Base-by-base conservation (phyloP, 352 stramenopile species). In the Phytophthora gonapodyides region DNA sequence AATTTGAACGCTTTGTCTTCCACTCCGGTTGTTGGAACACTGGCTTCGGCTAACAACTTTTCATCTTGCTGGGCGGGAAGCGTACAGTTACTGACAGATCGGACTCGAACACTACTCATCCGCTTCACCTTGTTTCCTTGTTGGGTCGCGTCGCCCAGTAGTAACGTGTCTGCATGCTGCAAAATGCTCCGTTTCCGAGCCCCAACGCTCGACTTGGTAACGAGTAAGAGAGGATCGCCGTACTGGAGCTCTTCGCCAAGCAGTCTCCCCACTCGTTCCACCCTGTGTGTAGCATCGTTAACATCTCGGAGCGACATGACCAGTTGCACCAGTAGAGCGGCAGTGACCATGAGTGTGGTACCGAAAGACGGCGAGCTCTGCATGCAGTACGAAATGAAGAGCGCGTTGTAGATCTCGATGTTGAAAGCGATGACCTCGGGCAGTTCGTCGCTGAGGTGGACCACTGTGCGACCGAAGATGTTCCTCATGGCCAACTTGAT, bases 371-470 rank as follows among this genome's bases (percentile, higher is more conserved):
- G 66, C 3, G 52, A 57, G 13, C 56, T 74, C 15, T 70, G 61
- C 54, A 74, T 71, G 12, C 66, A 64, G 51, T 67, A 74, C 0
- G 66, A 64, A 5, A 70, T 40, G 15, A 74, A 74, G 6, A 71
- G 34, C 12, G 61, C 38, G 30, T 66, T 74, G 46, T 67, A 74
- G 0, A 70, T 36, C 10, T 73, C 66, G 15, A 45, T 49, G 19
- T 74, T 74, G 38, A 67, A 66, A 7, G 64, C 43, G 7, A 74
- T 46, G 2, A 69, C 42, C 38, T 67, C 61, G 0, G 61, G 58
- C 50, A 67, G 60, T 19, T 74, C 61, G 34, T 74, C 61, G 13
- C 50, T 58, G 5, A 67, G 12, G 9, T 71, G 66, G n/a, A 61
- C 61, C 2, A 64, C 55, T 8, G 61, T 61, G 1, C 54, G 31